phyloP scores from a whole-genome alignment of 768 basidiomycete genomes.

The Tylopilus subfusipes region DNA sequence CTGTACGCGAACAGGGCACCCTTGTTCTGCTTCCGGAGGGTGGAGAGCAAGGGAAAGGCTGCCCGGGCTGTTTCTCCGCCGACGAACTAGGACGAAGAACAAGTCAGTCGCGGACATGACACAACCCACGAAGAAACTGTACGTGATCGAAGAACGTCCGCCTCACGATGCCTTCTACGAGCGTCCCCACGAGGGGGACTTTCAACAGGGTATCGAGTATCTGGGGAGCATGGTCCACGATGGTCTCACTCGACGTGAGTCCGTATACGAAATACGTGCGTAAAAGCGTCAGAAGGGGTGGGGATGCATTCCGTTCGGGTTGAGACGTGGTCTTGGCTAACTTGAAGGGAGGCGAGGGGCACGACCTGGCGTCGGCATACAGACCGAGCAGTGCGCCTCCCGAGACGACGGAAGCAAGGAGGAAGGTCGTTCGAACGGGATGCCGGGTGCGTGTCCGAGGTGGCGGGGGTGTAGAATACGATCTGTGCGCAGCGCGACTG shows the following conservation, averaged over 20 bases:
- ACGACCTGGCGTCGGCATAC: constrained; percentile 27
- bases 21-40: constrained; percentile 62
- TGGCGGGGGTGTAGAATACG: constrained; percentile 2
- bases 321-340: background rate
- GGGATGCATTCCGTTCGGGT: constrained; percentile 1
- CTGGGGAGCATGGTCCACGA: constrained; percentile 73
- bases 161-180: constrained; percentile 69
- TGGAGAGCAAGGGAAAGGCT: constrained; percentile 59
- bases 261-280: constrained; percentile 82
- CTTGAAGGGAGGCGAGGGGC: constrained; percentile 20
- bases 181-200: constrained; percentile 50
- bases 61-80: constrained; percentile 79
- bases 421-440: constrained; percentile 9
- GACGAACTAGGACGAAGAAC: constrained; percentile 59
- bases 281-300: constrained; percentile 42
- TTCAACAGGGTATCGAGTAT: constrained; percentile 52
- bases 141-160: constrained; percentile 86
- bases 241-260: constrained; percentile 67
- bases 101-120: background rate
- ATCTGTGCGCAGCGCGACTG: background rate
- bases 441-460: constrained; percentile 3
- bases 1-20: constrained; percentile 81
- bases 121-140: constrained; percentile 8
- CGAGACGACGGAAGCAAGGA: constrained; percentile 19
- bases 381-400: constrained; percentile 16